These are phyloP conservation scores for Aspergillus pseudonomiae DNA, from an alignment of 2,329 filamentous ascomycete species.

Conservation along the genomic window DNA sequence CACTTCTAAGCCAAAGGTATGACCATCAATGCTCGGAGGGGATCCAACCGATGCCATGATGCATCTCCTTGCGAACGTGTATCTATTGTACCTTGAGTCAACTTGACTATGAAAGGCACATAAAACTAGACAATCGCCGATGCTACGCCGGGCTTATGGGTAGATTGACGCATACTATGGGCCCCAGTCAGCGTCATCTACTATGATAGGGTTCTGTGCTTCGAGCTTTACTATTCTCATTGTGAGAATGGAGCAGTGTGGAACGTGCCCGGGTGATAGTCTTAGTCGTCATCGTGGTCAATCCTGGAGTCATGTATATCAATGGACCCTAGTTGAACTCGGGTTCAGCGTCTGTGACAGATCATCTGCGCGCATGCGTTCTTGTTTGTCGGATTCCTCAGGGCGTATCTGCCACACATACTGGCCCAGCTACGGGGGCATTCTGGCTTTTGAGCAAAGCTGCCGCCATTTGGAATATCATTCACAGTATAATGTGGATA, in stretches of 20 bases:
- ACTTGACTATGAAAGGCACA: too few species aligned
- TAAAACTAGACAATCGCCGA: too few species aligned
- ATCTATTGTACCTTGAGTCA: too few species aligned
- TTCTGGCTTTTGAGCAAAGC: background rate
- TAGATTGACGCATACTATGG: background rate
- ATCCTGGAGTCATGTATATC: background rate
- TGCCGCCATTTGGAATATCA: background rate
- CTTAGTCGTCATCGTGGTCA: background rate
- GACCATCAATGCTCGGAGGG: background rate
- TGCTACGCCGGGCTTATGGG: too few species aligned
- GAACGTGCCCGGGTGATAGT: background rate
- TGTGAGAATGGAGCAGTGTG: background rate
- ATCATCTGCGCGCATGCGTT: background rate
- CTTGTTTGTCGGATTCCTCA: background rate
- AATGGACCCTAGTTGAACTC: background rate
- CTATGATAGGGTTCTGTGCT: too few species aligned
- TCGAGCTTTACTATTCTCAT: too few species aligned
- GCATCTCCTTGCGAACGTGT: too few species aligned
- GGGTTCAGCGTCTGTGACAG: background rate
- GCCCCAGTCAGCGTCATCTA: background rate
- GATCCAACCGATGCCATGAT: too few species aligned
- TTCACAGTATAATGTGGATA: background rate
- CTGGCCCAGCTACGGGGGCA: background rate
- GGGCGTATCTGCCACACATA: background rate
- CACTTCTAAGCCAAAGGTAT: background rate